These are phyloP conservation scores for Crithidia mellificae DNA, from an alignment of 208 protist species.

Conservation along the genomic window DNA sequence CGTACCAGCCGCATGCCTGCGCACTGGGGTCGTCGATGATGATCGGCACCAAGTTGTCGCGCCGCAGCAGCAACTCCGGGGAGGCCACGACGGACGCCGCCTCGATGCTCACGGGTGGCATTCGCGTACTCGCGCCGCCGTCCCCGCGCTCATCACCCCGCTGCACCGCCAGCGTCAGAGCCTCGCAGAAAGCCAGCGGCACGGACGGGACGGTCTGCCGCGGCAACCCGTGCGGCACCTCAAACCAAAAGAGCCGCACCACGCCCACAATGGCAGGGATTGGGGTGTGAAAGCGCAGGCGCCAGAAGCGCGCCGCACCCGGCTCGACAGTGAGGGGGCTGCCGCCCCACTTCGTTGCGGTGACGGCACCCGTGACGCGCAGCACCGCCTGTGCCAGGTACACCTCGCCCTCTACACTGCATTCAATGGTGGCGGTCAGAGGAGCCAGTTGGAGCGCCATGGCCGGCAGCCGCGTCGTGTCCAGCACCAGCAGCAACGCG, in stretches of 20 bases:
- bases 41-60: constrained; percentile 11
- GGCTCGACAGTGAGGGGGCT: constrained; percentile 2
- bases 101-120: constrained; percentile 7
- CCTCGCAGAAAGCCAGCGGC: constrained; percentile 10
- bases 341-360: constrained; percentile 20
- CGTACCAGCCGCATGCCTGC: constrained; percentile 33
- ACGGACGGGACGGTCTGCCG: constrained; percentile 8
- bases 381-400: constrained; percentile 18
- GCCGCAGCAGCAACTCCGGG: constrained; percentile 14
- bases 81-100: constrained; percentile 11
- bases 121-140: not conserved
- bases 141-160: not conserved
- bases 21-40: constrained; percentile 7
- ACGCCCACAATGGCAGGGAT: constrained; percentile 53
- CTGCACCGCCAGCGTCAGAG: constrained; percentile 15
- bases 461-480: constrained; percentile 43
- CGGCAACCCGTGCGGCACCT: constrained; percentile 13
- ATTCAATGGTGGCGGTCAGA: constrained; percentile 50
- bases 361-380: constrained; percentile 19
- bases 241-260: constrained; percentile 63
- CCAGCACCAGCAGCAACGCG: constrained; percentile 55
- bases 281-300: constrained; percentile 46
- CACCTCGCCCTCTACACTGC: constrained; percentile 56
- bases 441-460: constrained; percentile 49
- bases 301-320: constrained; percentile 58